Evolutionary conservation across 148 eudicot genomes (phyloP).

Genomic region (Vaccinium corymbosum): DNA sequence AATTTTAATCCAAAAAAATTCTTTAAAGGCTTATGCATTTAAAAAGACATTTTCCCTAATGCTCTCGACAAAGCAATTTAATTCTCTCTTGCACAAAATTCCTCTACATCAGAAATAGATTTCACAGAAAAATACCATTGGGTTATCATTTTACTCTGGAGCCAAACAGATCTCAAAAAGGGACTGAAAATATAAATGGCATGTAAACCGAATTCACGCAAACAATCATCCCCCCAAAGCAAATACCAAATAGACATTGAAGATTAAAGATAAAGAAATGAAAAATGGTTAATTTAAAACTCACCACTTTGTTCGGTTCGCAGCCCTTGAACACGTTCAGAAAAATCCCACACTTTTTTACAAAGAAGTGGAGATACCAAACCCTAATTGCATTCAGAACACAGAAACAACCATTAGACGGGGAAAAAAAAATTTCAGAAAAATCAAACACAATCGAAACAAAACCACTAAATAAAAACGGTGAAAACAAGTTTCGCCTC

Average conservation of each 20-base stretch:
- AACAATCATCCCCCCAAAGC: background rate
- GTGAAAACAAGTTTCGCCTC: background rate
- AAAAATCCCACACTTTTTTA: constrained; percentile 4
- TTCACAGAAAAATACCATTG: background rate
- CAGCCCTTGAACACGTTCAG: constrained; percentile 6
- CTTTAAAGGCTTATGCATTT: background rate
- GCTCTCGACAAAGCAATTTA: background rate
- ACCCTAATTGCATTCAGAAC: constrained; percentile 38
- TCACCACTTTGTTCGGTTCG: constrained; percentile 18
- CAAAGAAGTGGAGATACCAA: constrained; percentile 12
- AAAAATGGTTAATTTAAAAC: background rate
- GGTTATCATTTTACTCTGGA: background rate
- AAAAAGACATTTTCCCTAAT: background rate
- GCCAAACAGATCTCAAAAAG: background rate
- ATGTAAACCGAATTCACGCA: background rate
- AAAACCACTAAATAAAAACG: background rate
- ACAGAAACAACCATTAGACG: constrained; percentile 27
- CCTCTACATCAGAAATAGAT: background rate
- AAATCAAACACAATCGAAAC: background rate
- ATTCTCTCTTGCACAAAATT: background rate
- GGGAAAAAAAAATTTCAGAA: background rate
- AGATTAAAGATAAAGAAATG: too few species aligned
- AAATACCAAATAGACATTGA: background rate
- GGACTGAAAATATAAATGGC: background rate
- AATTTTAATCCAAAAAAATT: background rate